Conservation (phyloP, 257 asterid species). For the Cordia subcordata region DNA sequence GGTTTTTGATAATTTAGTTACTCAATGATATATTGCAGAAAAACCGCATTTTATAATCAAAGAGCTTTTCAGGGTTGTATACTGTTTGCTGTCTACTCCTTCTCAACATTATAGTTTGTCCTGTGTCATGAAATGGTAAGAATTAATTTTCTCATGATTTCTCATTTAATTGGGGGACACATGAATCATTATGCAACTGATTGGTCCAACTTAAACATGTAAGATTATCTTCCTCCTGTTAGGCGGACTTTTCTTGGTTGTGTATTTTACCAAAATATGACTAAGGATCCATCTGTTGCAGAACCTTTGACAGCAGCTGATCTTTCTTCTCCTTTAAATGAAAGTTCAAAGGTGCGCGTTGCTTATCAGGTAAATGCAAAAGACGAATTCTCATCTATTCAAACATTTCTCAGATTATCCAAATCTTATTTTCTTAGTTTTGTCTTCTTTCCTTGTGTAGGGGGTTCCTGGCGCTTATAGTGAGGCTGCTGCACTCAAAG, state of each 20-base stretch:
- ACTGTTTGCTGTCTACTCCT: no score
- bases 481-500: conserved; percentile 89
- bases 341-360: conserved; percentile 63
- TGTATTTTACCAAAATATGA: conserved; percentile 3
- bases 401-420: neutral
- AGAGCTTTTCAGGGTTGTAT: no score
- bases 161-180: neutral
- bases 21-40: no score
- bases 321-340: conserved; percentile 28
- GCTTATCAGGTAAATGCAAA: conserved; percentile 83
- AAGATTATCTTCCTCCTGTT: neutral
- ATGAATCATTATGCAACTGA: neutral
- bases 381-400: neutral
- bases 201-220: neutral
- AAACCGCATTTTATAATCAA: no score
- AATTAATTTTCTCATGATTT: no score
- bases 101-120: no score
- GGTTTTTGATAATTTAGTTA: no score
- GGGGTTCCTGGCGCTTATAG: conserved; percentile 91
- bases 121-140: no score
- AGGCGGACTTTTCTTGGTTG: neutral
- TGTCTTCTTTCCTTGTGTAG: conserved; percentile 26
- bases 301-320: conserved; percentile 75
- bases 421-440: neutral
- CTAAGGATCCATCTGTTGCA: conserved; percentile 25